phyloP scores from a whole-genome alignment of 805 yeast species.

The Wickerhamomyces ciferrii region DNA sequence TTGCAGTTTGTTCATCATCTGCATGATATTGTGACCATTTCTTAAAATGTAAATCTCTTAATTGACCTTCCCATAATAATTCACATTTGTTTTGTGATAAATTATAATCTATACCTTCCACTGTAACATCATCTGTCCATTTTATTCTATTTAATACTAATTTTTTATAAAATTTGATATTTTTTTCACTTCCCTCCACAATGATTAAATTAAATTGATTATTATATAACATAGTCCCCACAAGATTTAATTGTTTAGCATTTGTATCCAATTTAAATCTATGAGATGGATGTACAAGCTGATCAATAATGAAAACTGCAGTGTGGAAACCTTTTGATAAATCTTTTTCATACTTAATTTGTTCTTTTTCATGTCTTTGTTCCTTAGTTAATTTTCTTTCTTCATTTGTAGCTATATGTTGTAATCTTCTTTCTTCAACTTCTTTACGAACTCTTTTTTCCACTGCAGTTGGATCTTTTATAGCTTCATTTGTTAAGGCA shows the following conservation, averaged over 20 bases:
- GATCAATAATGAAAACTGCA: conserved; percentile 53
- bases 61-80: conserved; percentile 69
- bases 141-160: conserved; percentile 56
- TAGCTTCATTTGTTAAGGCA: conserved; percentile 79
- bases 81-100: conserved; percentile 38
- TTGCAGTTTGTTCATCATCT: conserved; percentile 41
- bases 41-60: conserved; percentile 47
- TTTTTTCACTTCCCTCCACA: conserved; percentile 68
- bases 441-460: conserved; percentile 69
- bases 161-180: conserved; percentile 56
- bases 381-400: conserved; percentile 59
- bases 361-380: conserved; percentile 44
- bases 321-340: conserved; percentile 46
- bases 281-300: conserved; percentile 59
- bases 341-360: conserved; percentile 41
- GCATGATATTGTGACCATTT: conserved; percentile 67
- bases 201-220: conserved; percentile 52
- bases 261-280: conserved; percentile 72
- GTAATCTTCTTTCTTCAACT: conserved; percentile 51
- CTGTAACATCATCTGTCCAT: conserved; percentile 54
- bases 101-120: conserved; percentile 26
- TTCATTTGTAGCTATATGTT: conserved; percentile 59
- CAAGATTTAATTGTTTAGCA: conserved; percentile 65
- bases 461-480: conserved; percentile 82
- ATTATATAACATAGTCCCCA: conserved; percentile 49